These are phyloP conservation scores for Monosporascus cannonballus DNA, from an alignment of 2,329 filamentous ascomycete species.

Conservation along the genomic window DNA sequence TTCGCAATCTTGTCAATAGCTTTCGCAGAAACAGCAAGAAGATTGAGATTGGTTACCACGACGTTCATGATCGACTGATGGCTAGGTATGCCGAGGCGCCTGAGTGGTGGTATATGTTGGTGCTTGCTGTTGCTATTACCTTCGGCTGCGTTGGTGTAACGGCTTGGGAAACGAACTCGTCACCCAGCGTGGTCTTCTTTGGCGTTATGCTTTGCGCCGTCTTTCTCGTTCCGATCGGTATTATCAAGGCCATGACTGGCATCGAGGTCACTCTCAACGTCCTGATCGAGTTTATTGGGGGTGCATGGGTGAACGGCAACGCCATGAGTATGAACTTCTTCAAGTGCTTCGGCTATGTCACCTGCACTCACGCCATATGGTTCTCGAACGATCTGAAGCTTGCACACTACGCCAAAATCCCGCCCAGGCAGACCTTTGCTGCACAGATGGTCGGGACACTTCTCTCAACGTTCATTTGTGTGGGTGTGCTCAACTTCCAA, in stretches of 20 bases:
- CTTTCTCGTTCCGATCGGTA: slow-evolving; percentile 46
- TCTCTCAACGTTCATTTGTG: slow-evolving; percentile 44
- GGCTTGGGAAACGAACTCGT: slow-evolving; percentile 44
- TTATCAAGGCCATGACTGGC: slow-evolving; percentile 48
- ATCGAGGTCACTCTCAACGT: slow-evolving; percentile 47
- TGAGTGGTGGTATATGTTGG: slow-evolving; percentile 47
- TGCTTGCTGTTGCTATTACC: slow-evolving; percentile 36
- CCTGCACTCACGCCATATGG: slow-evolving; percentile 23
- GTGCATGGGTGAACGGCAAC: slow-evolving; percentile 44
- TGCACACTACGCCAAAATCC: slow-evolving; percentile 54
- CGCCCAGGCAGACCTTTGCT: slow-evolving; percentile 52
- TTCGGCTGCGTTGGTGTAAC: slow-evolving; percentile 41
- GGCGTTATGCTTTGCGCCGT: slow-evolving; percentile 42
- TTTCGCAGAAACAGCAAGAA: slow-evolving; percentile 34
- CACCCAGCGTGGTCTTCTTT: slow-evolving; percentile 45
- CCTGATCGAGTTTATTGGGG: slow-evolving; percentile 47
- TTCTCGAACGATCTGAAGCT: slow-evolving; percentile 36
- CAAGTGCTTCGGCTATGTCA: slow-evolving; percentile 45
- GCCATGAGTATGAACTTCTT: slow-evolving; percentile 49
- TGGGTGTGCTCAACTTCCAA: slow-evolving; percentile 36
- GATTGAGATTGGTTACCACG: slow-evolving; percentile 22
- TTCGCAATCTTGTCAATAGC: slow-evolving; percentile 40
- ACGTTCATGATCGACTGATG: slow-evolving; percentile 20
- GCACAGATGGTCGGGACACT: slow-evolving; percentile 55
- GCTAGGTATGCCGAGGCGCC: slow-evolving; percentile 34